Evolutionary conservation across 768 basidiomycete species (phyloP).

Genomic region (Galerina sulciceps): DNA sequence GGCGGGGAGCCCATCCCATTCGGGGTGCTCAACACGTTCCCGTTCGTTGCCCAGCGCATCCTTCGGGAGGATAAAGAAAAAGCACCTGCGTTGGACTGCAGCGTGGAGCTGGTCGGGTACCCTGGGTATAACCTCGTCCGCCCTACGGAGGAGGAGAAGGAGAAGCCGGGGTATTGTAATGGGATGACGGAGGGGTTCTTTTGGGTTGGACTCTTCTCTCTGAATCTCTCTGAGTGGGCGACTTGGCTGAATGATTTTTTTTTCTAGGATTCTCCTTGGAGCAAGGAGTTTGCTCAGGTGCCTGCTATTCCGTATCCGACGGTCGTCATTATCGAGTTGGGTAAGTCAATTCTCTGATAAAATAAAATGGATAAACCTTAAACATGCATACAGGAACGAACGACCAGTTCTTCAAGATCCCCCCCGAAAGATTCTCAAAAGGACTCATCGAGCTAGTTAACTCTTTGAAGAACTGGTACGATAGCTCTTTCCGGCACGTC

Average conservation of each 20-base stretch:
- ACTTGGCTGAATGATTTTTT: neutral
- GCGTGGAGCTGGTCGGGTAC: slow-evolving; percentile 3
- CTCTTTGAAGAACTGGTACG: neutral
- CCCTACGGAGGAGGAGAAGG: slow-evolving; percentile 2
- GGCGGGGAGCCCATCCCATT: slow-evolving; percentile 13
- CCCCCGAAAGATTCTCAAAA: slow-evolving; percentile 2
- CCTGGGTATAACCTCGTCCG: slow-evolving; percentile 3
- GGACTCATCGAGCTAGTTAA: neutral
- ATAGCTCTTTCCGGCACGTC: slow-evolving; percentile 1
- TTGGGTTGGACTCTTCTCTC: neutral
- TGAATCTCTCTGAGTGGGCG: neutral
- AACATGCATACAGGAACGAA: slow-evolving; percentile 6
- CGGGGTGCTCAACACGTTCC: slow-evolving; percentile 9
- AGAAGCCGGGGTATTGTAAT: neutral
- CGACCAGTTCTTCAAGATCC: slow-evolving; percentile 11
- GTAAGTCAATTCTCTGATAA: neutral
- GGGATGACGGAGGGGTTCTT: slow-evolving; percentile 7
- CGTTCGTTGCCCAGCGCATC: slow-evolving; percentile 5
- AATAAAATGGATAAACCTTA: neutral
- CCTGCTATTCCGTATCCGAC: neutral
- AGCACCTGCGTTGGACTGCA: neutral
- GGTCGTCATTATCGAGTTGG: slow-evolving; percentile 12
- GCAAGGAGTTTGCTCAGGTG: neutral
- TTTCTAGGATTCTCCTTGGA: slow-evolving; percentile 9
- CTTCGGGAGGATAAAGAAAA: neutral